Percentiles rank a stretch among this genome's conserved stretches.
These are phyloP conservation scores for Eryngium alpinum DNA, from an alignment of 140 eudicot species.

Conservation along the genomic window DNA sequence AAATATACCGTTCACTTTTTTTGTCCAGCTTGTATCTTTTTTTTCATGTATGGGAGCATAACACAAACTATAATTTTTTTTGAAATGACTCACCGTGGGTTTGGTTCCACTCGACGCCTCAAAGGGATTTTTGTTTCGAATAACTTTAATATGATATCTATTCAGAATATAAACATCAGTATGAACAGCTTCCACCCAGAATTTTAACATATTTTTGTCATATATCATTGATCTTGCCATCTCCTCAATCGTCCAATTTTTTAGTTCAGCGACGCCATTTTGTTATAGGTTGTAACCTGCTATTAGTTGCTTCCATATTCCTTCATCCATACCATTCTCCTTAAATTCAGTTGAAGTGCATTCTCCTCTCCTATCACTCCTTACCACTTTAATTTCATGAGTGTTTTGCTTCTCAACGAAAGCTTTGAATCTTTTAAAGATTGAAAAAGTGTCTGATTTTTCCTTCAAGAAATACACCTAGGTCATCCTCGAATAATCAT, in stretches of 20 bases:
- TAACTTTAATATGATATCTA: not conserved
- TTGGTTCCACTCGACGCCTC: slow-evolving; percentile 14
- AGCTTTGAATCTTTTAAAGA: not conserved
- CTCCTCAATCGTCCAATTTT: not conserved
- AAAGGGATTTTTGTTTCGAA: not conserved
- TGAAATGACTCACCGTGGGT: slow-evolving; percentile 4
- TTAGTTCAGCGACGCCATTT: not conserved
- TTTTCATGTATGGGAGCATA: slow-evolving; percentile 8
- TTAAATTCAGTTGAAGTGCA: not conserved
- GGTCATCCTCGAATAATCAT: slow-evolving; percentile 8
- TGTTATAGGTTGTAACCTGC: not conserved
- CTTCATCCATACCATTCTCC: not conserved
- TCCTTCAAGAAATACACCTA: not conserved
- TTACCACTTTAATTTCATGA: not conserved
- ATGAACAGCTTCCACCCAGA: slow-evolving; percentile 8
- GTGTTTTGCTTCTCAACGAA: not conserved
- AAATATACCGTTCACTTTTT: not conserved
- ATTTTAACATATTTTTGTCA: not conserved
- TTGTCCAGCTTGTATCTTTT: not conserved
- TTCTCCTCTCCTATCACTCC: not conserved
- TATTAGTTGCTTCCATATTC: not conserved
- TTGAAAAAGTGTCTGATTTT: not conserved
- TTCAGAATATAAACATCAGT: not conserved
- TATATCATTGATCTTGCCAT: not conserved
- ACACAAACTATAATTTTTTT: not conserved